phyloP scores from a whole-genome alignment of 1,139 yeast species.

The Debaryomyces udenii region DNA sequence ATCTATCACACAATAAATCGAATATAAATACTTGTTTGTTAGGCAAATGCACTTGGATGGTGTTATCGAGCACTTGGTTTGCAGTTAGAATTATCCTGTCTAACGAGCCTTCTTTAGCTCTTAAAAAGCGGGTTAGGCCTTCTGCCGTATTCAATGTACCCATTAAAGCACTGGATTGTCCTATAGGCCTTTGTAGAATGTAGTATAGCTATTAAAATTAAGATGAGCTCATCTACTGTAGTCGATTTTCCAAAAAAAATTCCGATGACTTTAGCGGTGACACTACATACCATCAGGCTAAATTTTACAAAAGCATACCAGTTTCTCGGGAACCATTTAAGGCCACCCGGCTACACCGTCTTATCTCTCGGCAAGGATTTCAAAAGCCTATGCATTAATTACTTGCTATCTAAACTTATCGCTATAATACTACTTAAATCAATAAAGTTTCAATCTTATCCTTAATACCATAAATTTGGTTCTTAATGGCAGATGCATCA shows the following conservation, averaged over 20 bases:
- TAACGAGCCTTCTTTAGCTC: conserved; percentile 55
- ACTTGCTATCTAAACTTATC: too few relatives aligned
- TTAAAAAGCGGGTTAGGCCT: conserved; percentile 61
- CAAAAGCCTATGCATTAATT: too few relatives aligned
- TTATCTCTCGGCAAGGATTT: too few relatives aligned
- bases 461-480: conserved; percentile 95
- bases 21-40: conserved; percentile 59
- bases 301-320: too few relatives aligned
- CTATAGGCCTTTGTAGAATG: too few relatives aligned
- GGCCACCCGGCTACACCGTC: too few relatives aligned
- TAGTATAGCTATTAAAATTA: too few relatives aligned
- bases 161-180: conserved; percentile 17
- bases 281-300: too few relatives aligned
- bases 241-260: not conserved
- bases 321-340: too few relatives aligned
- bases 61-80: conserved; percentile 39
- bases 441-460: conserved; percentile 98
- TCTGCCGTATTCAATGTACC: conserved; percentile 50
- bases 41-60: conserved; percentile 58
- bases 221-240: not conserved
- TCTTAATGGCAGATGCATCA: conserved; percentile 97
- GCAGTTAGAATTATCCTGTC: conserved; percentile 49
- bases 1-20: conserved; percentile 67
- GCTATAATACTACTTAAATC: conserved; percentile 51
- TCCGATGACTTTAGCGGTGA: not conserved